Percentiles rank a stretch among this genome's conserved stretches.
These are phyloP conservation scores for Globisporangium cystogenes DNA, from an alignment of 352 stramenopile genomes.

Conservation along the genomic window DNA sequence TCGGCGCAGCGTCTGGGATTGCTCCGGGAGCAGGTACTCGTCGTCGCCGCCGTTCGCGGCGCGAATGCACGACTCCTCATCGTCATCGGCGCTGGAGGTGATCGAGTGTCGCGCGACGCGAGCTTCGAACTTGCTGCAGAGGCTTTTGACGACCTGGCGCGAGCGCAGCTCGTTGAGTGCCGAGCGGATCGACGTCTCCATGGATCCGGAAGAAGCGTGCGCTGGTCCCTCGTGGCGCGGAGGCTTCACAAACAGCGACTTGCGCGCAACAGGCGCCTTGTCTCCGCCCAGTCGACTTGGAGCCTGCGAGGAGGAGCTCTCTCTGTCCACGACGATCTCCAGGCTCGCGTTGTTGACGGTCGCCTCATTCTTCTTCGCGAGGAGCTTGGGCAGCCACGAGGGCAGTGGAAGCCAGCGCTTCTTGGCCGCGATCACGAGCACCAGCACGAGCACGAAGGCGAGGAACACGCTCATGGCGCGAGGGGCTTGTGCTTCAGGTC, in stretches of 20 bases:
- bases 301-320: constrained; percentile 1
- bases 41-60: constrained; percentile 9
- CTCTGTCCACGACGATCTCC: constrained; percentile 42
- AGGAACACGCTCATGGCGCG: constrained; percentile 13
- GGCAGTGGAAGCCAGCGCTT: constrained; percentile 21
- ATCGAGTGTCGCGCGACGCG: constrained; percentile 10
- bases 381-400: constrained; percentile 14
- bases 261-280: constrained; percentile 4
- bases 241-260: constrained; percentile 10
- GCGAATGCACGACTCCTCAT: constrained; percentile 5
- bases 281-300: background rate
- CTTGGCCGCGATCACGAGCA: constrained; percentile 14
- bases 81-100: constrained; percentile 13
- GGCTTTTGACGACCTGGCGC: constrained; percentile 39
- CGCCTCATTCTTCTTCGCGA: constrained; percentile 26
- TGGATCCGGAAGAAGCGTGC: constrained; percentile 8
- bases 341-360: constrained; percentile 7
- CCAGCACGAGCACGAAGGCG: constrained; percentile 19
- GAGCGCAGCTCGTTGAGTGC: constrained; percentile 42
- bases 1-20: constrained; percentile 8
- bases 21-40: constrained; percentile 11
- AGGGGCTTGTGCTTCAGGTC: too few species aligned
- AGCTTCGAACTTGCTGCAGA: constrained; percentile 51
- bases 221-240: constrained; percentile 8
- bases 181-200: constrained; percentile 42